phyloP scores from a whole-genome alignment of 2,329 filamentous ascomycete genomes.

The Fusarium camptoceras region DNA sequence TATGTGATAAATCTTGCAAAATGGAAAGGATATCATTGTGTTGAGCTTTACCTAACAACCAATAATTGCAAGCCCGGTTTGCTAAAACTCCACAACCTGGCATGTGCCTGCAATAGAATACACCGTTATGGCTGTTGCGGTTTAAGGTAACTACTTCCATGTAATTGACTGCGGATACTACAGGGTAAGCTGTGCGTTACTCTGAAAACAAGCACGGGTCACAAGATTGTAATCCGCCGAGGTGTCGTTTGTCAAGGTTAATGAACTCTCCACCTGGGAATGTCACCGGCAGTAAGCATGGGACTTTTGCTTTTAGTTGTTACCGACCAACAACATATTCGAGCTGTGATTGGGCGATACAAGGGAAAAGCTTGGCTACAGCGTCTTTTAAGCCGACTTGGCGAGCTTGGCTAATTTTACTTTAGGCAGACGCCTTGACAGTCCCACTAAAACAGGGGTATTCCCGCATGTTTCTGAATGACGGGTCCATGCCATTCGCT shows the following conservation, averaged over 20 bases:
- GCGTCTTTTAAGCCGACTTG: background rate
- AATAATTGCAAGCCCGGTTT: too few relatives aligned
- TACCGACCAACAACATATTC: background rate
- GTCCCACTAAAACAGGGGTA: background rate
- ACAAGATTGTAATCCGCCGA: background rate
- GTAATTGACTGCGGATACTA: background rate
- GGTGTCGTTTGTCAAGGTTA: background rate
- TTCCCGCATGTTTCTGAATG: background rate
- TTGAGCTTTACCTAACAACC: too few relatives aligned
- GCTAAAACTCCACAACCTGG: too few relatives aligned
- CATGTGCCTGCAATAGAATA: background rate
- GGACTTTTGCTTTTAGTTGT: background rate
- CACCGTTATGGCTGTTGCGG: accelerated
- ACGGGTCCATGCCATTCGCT: background rate
- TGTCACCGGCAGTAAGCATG: background rate
- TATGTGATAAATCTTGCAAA: too few relatives aligned
- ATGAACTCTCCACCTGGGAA: background rate
- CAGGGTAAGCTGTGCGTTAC: background rate
- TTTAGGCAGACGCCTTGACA: background rate
- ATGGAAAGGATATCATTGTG: too few relatives aligned
- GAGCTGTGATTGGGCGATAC: background rate
- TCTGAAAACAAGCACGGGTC: too few relatives aligned
- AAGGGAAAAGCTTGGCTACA: background rate
- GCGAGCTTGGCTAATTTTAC: background rate
- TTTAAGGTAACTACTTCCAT: background rate